phyloP scores from a whole-genome alignment of 2,329 filamentous ascomycete species.

The Colletotrichum filicis region DNA sequence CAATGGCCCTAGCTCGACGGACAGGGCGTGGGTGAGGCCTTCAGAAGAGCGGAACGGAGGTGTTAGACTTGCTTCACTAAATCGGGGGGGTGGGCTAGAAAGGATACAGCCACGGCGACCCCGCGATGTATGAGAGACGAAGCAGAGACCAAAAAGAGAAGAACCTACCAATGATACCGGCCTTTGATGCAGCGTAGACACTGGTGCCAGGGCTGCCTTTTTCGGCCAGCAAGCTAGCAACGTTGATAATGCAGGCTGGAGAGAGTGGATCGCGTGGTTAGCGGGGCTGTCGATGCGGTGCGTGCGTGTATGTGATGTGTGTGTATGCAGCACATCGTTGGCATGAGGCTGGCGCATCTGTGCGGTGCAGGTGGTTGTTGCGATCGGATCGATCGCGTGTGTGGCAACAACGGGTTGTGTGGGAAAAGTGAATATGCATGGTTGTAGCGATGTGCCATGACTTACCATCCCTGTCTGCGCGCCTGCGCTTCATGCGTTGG shows the following conservation, averaged over 20 bases:
- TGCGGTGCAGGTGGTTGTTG: constrained; percentile 15
- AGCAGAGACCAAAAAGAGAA: constrained; percentile 6
- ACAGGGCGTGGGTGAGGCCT: constrained; percentile 77
- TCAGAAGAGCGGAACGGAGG: constrained; percentile 29
- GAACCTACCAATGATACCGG: constrained; percentile 75
- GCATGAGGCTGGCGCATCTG: not conserved
- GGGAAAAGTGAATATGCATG: not conserved
- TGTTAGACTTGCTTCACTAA: constrained; percentile 18
- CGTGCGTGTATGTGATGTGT: not conserved
- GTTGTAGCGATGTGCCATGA: constrained; percentile 14
- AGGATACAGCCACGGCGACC: not conserved
- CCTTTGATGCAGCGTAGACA: constrained; percentile 83
- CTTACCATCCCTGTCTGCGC: constrained; percentile 40
- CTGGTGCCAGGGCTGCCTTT: constrained; percentile 77
- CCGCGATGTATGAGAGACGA: constrained; percentile 21
- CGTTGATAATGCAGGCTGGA: constrained; percentile 80
- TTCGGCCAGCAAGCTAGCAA: constrained; percentile 79
- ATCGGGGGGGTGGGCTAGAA: constrained; percentile 7
- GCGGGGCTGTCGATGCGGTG: constrained; percentile 12
- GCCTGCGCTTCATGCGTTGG: constrained; percentile 55
- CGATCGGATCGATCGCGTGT: constrained; percentile 12
- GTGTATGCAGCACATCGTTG: not conserved
- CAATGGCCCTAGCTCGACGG: constrained; percentile 68
- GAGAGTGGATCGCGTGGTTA: constrained; percentile 17
- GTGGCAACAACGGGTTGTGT: not conserved